These are phyloP conservation scores for Jacaranda mimosifolia DNA, from an alignment of 257 asterid species.

Conservation along the genomic window DNA sequence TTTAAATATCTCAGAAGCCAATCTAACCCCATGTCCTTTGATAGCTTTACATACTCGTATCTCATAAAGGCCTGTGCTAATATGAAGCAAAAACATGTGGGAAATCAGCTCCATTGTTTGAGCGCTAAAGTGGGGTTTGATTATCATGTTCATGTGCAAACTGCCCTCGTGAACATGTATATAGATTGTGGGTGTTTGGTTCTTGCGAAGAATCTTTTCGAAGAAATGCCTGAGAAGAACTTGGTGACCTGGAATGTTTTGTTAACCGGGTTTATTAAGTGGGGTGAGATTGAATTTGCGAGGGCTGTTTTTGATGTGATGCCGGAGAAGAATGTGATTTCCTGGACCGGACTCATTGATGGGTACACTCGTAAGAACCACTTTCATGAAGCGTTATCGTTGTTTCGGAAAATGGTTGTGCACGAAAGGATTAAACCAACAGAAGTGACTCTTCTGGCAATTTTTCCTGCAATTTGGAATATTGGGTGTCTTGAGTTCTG, in stretches of 20 bases:
- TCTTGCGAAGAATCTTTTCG: slow-evolving; percentile 64
- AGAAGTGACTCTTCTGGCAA: slow-evolving; percentile 69
- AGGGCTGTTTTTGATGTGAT: slow-evolving; percentile 58
- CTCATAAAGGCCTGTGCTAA: slow-evolving; percentile 66
- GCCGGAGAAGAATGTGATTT: slow-evolving; percentile 71
- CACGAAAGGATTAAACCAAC: slow-evolving; percentile 57
- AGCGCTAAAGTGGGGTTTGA: slow-evolving; percentile 55
- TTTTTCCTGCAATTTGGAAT: slow-evolving; percentile 80
- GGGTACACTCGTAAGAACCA: slow-evolving; percentile 64
- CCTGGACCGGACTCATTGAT: slow-evolving; percentile 82
- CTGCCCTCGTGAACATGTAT: slow-evolving; percentile 78
- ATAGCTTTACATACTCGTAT: slow-evolving; percentile 74
- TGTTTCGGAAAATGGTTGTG: slow-evolving; percentile 65
- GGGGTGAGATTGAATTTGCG: slow-evolving; percentile 63
- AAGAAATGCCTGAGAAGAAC: slow-evolving; percentile 67
- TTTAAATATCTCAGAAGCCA: slow-evolving; percentile 53
- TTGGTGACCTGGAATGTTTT: slow-evolving; percentile 79
- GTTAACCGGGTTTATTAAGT: slow-evolving; percentile 66
- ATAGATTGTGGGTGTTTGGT: slow-evolving; percentile 50
- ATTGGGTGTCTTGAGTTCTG: slow-evolving; percentile 58
- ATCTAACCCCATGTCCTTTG: slow-evolving; percentile 34
- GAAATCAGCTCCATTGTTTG: slow-evolving; percentile 61
- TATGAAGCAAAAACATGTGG: slow-evolving; percentile 35
- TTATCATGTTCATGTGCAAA: slow-evolving; percentile 63
- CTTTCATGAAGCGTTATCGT: slow-evolving; percentile 54